phyloP scores from a whole-genome alignment of 495 filamentous ascomycete species.

The Letharia lupina region DNA sequence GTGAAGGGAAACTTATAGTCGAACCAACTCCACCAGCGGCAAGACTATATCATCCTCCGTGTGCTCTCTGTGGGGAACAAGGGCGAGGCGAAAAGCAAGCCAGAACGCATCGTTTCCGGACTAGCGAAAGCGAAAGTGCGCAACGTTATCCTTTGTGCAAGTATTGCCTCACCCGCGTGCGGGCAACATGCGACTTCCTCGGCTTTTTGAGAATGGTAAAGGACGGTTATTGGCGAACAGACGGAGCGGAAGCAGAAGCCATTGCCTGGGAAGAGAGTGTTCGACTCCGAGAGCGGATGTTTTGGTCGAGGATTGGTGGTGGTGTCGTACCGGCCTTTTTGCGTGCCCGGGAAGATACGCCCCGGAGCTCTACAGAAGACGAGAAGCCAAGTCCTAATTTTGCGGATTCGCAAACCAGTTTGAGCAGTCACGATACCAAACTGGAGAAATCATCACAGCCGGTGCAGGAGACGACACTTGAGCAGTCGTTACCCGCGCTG shows the following conservation, averaged over 20 bases:
- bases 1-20: slow-evolving; percentile 78
- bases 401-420: slow-evolving; percentile 7
- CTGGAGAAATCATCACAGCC: slow-evolving; percentile 5
- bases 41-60: slow-evolving; percentile 59
- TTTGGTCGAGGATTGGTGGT: slow-evolving; percentile 86
- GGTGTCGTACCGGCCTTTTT: slow-evolving; percentile 68
- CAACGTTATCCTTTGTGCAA: slow-evolving; percentile 84
- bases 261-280: slow-evolving; percentile 92
- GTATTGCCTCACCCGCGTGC: slow-evolving; percentile 75
- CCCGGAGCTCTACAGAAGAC: slow-evolving; percentile 22
- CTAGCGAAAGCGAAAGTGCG: slow-evolving; percentile 72
- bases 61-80: slow-evolving; percentile 80
- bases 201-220: slow-evolving; percentile 82
- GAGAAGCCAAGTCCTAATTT: slow-evolving; percentile 10
- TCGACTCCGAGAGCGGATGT: slow-evolving; percentile 83
- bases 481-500: background rate
- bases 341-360: slow-evolving; percentile 22
- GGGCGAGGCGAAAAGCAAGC: slow-evolving; percentile 59
- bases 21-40: slow-evolving; percentile 65
- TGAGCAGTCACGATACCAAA: slow-evolving; percentile 8
- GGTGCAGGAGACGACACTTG: slow-evolving; percentile 7
- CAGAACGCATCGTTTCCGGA: slow-evolving; percentile 81
- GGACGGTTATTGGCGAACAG: slow-evolving; percentile 75
- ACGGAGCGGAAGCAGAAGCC: slow-evolving; percentile 66
- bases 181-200: slow-evolving; percentile 84